Base-by-base conservation (phyloP, 352 stramenopile genomes). In the Pelagophyceae sp. region DNA sequence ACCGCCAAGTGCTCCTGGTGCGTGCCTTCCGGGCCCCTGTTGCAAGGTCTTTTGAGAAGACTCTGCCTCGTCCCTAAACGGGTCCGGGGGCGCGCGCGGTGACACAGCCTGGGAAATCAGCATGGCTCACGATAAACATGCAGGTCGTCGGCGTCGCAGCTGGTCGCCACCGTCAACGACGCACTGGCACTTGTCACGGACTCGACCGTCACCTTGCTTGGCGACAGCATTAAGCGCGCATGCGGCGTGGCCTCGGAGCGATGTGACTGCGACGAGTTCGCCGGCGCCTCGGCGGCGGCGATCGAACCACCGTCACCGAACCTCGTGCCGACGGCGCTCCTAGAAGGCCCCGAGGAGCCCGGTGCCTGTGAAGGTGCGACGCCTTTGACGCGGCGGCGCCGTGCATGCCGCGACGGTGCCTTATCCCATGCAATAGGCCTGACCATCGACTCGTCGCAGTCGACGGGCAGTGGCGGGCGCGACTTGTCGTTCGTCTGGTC, bases 391-490 rank as follows among this genome's bases (percentile, higher is more conserved):
- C n/a, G n/a, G n/a, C n/a, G n/a, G n/a, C n/a, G n/a, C n/a, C n/a
- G n/a, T n/a, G n/a, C n/a, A n/a, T n/a, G n/a, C n/a, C n/a, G n/a
- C n/a, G n/a, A n/a, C n/a, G n/a, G n/a, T n/a, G n/a, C n/a, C n/a
- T n/a, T n/a, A n/a, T n/a, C n/a, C n/a, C n/a, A n/a, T n/a, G n/a
- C n/a, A n/a, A n/a, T n/a, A n/a, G n/a, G 33, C 33, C 61, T 71
- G 3, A 27, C 29, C 61, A 2, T 71, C 29, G 61, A 38, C 5
- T 20, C 19, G 6, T 40, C 2, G 3, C 29, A 19, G 2, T 71
- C 61, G 61, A 32, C 61, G 61, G 61, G 61, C 61, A 31, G 61
- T 31, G 61, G 61, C 61, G 61, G 61, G n/a, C 61, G 61, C 5
- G 5, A 27, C 3, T 25, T 71, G 31, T 17, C 29, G 29, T 71